phyloP scores from a whole-genome alignment of 345 rosid genomes.

The Salix suchowensis region DNA sequence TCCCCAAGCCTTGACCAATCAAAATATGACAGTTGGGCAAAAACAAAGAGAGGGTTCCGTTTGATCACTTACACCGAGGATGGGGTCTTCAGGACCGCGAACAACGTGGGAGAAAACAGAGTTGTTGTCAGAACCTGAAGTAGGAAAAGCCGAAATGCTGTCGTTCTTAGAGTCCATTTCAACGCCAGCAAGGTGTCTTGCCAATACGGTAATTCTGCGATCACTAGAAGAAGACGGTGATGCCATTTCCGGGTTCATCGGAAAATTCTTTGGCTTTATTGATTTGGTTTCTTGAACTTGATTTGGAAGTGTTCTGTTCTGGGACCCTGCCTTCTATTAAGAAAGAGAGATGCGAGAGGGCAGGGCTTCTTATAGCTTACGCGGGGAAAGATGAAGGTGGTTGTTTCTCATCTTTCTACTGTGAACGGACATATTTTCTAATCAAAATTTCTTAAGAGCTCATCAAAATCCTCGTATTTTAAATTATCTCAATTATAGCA shows the following conservation, averaged over 20 bases:
- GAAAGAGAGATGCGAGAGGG: background rate
- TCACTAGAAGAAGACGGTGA: background rate
- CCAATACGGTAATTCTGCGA: slow-evolving; percentile 21
- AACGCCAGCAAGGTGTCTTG: slow-evolving; percentile 12
- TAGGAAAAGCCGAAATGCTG: slow-evolving; percentile 17
- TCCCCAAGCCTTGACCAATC: background rate
- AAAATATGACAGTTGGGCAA: too few species aligned
- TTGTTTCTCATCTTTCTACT: background rate
- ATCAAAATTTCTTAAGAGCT: too few species aligned
- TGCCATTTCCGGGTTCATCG: background rate
- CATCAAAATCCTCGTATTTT: too few species aligned
- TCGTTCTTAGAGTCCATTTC: background rate
- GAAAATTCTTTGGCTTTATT: background rate
- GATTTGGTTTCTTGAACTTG: background rate
- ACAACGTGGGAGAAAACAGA: slow-evolving; percentile 24
- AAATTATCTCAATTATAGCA: too few species aligned
- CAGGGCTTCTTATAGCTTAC: background rate
- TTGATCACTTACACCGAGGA: slow-evolving; percentile 22
- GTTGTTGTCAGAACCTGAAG: slow-evolving; percentile 1
- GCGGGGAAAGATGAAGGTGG: background rate
- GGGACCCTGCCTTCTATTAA: background rate
- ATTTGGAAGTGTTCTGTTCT: background rate
- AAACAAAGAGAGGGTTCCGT: background rate
- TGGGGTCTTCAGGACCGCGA: slow-evolving; percentile 30
- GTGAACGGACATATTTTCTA: background rate